phyloP scores from a whole-genome alignment of 768 basidiomycete genomes.

The Lactarius deliciosus region DNA sequence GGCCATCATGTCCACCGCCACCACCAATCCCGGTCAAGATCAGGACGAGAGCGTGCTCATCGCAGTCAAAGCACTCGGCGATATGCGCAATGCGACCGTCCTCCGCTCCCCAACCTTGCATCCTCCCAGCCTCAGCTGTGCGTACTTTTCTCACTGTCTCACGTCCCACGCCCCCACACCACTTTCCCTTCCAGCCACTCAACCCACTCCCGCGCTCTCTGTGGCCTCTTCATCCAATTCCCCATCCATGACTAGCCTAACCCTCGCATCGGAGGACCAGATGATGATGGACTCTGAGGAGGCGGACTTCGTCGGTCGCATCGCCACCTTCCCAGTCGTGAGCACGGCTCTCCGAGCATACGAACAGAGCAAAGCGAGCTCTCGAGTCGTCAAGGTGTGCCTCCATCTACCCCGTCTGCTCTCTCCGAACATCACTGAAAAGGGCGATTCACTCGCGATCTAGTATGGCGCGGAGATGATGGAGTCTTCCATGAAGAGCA shows the following conservation, averaged over 20 bases:
- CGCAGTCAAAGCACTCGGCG: slow-evolving; percentile 72
- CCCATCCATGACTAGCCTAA: slow-evolving; percentile 36
- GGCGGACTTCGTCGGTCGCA: slow-evolving; percentile 50
- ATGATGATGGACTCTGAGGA: slow-evolving; percentile 30
- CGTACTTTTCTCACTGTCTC: slow-evolving; percentile 18
- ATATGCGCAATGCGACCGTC: slow-evolving; percentile 53
- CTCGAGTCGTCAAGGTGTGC: slow-evolving; percentile 78
- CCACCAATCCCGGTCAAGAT: slow-evolving; percentile 35
- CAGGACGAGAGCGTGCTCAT: slow-evolving; percentile 79
- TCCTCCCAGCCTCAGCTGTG: slow-evolving; percentile 33
- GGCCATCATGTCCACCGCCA: slow-evolving; percentile 8
- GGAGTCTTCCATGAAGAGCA: slow-evolving; percentile 77
- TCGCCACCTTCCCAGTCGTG: slow-evolving; percentile 71
- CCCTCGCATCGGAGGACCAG: slow-evolving; percentile 32
- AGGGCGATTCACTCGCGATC: slow-evolving; percentile 13
- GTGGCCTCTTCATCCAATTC: slow-evolving; percentile 36
- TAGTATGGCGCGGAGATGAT: slow-evolving; percentile 88
- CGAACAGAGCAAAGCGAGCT: slow-evolving; percentile 80
- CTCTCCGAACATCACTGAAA: neutral
- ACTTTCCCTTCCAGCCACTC: slow-evolving; percentile 33
- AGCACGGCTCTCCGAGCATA: slow-evolving; percentile 71
- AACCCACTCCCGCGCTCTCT: slow-evolving; percentile 40
- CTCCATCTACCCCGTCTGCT: neutral
- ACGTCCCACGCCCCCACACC: neutral
- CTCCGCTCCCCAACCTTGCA: slow-evolving; percentile 7